phyloP scores from a whole-genome alignment of 2,329 filamentous ascomycete genomes.

The Phialophora macrospora region DNA sequence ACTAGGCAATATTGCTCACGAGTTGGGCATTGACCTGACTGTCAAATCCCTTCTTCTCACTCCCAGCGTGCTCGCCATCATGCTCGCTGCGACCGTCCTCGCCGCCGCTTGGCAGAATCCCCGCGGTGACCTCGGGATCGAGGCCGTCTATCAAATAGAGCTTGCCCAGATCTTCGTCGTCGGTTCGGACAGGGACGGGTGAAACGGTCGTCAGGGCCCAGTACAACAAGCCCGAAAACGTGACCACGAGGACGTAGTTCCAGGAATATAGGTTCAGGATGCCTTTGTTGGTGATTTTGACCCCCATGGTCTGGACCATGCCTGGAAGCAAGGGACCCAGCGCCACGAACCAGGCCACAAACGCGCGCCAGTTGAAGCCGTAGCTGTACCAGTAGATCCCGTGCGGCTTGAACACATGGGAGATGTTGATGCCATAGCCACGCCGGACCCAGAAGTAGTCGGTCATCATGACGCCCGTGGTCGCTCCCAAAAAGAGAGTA shows the following conservation, averaged over 20 bases:
- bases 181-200: slow-evolving; percentile 8
- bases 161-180: slow-evolving; percentile 15
- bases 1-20: slow-evolving; percentile 1
- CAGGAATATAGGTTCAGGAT: slow-evolving; percentile 64
- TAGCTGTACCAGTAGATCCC: slow-evolving; percentile 35
- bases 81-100: slow-evolving; percentile 4
- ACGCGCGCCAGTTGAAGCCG: slow-evolving; percentile 65
- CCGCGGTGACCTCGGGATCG: slow-evolving; percentile 5
- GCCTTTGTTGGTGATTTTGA: slow-evolving; percentile 48
- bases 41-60: slow-evolving; percentile 14
- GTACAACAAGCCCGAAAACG: slow-evolving; percentile 14
- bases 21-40: slow-evolving; percentile 7
- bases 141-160: slow-evolving; percentile 16
- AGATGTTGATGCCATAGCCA: slow-evolving; percentile 23
- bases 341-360: slow-evolving; percentile 62
- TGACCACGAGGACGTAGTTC: slow-evolving; percentile 50
- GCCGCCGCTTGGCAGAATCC: slow-evolving; percentile 1
- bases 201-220: neutral
- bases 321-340: slow-evolving; percentile 64
- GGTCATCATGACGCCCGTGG: slow-evolving; percentile 36
- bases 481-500: slow-evolving; percentile 34
- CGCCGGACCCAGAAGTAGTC: slow-evolving; percentile 37
- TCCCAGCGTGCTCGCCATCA: slow-evolving; percentile 6
- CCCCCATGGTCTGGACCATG: slow-evolving; percentile 43
- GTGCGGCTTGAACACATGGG: slow-evolving; percentile 30